A percentile compares a stretch with the other conserved stretches of the same genome.
Evolutionary conservation across 371 early-diverging fungal genomes (phyloP).

Genomic region (Choanephora cucurbitarum): DNA sequence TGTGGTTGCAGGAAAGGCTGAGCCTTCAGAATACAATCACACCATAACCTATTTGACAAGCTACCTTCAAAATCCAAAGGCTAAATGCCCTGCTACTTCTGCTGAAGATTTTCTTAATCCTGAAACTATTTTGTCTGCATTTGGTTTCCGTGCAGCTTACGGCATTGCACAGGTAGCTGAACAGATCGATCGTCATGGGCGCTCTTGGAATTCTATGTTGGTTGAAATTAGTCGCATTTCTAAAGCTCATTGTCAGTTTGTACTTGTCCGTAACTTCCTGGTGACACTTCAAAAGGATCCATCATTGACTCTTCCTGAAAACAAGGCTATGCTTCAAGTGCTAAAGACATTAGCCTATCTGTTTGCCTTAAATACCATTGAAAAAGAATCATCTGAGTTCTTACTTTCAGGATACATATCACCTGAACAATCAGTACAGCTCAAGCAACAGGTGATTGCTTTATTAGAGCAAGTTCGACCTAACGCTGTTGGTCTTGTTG

Average conservation of each 20-base stretch:
- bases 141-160: slow-evolving; percentile 69
- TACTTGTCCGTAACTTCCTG: slow-evolving; percentile 61
- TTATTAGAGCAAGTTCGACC: slow-evolving; percentile 64
- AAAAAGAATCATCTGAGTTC: slow-evolving; percentile 67
- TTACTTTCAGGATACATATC: slow-evolving; percentile 53
- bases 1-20: slow-evolving; percentile 54
- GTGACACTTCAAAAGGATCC: slow-evolving; percentile 48
- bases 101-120: slow-evolving; percentile 58
- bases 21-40: slow-evolving; percentile 50
- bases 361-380: slow-evolving; percentile 67
- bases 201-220: slow-evolving; percentile 69
- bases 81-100: slow-evolving; percentile 50
- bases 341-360: slow-evolving; percentile 40
- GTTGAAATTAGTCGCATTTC: slow-evolving; percentile 66
- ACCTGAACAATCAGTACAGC: slow-evolving; percentile 52
- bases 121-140: slow-evolving; percentile 63
- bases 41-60: slow-evolving; percentile 56
- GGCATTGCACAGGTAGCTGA: slow-evolving; percentile 58
- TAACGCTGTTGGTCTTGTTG: slow-evolving; percentile 74
- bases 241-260: slow-evolving; percentile 69
- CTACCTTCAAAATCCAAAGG: slow-evolving; percentile 52
- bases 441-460: slow-evolving; percentile 50
- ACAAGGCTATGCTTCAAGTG: slow-evolving; percentile 42
- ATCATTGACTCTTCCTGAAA: slow-evolving; percentile 25
- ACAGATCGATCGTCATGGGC: slow-evolving; percentile 55